Conservation (phyloP, 257 asterid species). For the Scutellaria galericulata region DNA sequence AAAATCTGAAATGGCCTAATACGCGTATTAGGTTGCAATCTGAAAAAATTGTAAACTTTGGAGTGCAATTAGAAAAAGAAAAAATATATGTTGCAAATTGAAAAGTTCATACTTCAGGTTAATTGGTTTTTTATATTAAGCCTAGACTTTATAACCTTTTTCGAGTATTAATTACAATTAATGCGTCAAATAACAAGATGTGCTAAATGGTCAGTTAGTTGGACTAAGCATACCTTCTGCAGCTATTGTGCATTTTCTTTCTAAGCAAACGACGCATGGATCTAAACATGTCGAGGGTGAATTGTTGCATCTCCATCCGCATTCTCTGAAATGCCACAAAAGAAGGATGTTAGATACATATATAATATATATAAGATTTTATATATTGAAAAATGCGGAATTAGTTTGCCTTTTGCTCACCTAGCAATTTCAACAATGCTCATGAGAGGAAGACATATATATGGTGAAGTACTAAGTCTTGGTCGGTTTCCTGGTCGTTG, state of each 20-base stretch:
- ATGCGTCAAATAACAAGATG: background rate
- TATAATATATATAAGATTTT: no score
- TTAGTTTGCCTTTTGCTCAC: slow-evolving; percentile 42
- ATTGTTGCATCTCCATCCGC: slow-evolving; percentile 75
- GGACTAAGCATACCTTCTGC: slow-evolving; percentile 67
- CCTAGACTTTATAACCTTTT: background rate
- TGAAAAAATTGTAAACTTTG: no score
- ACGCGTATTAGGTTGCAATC: background rate
- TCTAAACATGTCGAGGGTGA: slow-evolving; percentile 54
- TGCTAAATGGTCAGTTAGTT: slow-evolving; percentile 12
- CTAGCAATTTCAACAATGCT: slow-evolving; percentile 80
- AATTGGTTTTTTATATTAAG: no score
- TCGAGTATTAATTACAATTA: background rate
- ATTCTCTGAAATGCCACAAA: slow-evolving; percentile 54
- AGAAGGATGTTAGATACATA: background rate
- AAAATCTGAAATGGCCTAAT: no score
- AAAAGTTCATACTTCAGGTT: no score
- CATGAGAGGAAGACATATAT: slow-evolving; percentile 79
- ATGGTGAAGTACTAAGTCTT: slow-evolving; percentile 62
- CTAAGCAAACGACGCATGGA: slow-evolving; percentile 93
- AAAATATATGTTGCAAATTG: no score
- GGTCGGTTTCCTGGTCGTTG: slow-evolving; percentile 52
- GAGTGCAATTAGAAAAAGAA: no score
- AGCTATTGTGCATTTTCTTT: slow-evolving; percentile 82
- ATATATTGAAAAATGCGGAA: background rate